phyloP scores from a whole-genome alignment of 164 flowering plant species.

The Amborella trichopoda region DNA sequence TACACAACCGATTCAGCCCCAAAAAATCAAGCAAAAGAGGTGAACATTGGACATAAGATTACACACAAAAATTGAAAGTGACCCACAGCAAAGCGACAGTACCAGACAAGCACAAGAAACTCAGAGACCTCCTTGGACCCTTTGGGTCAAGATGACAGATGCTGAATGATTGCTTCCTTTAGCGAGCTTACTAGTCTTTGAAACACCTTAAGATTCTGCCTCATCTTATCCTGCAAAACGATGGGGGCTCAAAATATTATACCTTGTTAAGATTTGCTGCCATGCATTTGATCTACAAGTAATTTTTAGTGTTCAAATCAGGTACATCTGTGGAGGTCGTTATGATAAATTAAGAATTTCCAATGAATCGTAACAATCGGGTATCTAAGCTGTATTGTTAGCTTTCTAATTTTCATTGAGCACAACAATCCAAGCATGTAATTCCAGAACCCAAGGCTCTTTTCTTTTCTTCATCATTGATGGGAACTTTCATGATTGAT shows the following conservation, averaged over 20 bases:
- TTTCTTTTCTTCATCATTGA: too few relatives aligned
- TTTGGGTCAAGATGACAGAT: slow-evolving; percentile 18
- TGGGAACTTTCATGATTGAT: too few relatives aligned
- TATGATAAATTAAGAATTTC: neutral
- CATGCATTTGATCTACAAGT: too few relatives aligned
- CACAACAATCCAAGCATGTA: neutral
- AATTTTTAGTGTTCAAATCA: too few relatives aligned
- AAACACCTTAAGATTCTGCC: slow-evolving; percentile 63
- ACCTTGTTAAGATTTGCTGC: too few relatives aligned
- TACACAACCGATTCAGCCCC: too few relatives aligned
- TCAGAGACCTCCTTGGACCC: neutral
- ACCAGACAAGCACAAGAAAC: neutral
- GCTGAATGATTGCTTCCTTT: slow-evolving; percentile 49
- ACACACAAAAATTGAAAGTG: too few relatives aligned
- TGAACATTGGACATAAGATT: neutral
- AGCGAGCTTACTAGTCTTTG: slow-evolving; percentile 58
- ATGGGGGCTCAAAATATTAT: neutral
- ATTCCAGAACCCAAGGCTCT: too few relatives aligned
- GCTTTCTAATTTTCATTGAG: neutral
- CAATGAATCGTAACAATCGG: neutral
- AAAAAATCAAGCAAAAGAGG: neutral
- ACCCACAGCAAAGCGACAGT: neutral
- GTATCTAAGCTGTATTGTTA: neutral
- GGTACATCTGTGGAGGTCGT: neutral
- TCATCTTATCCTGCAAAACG: slow-evolving; percentile 51